phyloP scores from a whole-genome alignment of 257 asterid species.

The Nicotiana knightiana region DNA sequence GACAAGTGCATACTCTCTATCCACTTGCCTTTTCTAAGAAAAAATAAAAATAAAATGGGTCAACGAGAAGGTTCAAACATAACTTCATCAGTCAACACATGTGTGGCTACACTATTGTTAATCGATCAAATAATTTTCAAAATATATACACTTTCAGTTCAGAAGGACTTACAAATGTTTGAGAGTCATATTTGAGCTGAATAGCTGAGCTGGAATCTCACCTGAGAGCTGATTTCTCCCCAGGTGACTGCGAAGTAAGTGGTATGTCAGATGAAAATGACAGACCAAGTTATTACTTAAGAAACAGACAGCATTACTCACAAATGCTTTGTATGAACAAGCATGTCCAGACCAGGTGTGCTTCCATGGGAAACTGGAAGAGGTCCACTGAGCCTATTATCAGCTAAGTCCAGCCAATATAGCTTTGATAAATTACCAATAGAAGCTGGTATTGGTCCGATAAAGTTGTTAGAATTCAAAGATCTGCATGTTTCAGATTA shows the following conservation, averaged over 20 bases:
- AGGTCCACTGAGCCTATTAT: constrained; percentile 61
- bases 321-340: constrained; percentile 65
- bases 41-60: not conserved
- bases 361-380: constrained; percentile 69
- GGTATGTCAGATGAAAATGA: constrained; percentile 8
- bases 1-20: not conserved
- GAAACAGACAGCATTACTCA: constrained; percentile 20
- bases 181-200: constrained; percentile 52
- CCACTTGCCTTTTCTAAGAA: not conserved
- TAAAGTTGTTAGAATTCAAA: constrained; percentile 59
- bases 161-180: constrained; percentile 67
- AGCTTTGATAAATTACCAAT: constrained; percentile 55
- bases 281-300: not conserved
- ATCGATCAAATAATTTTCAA: not conserved
- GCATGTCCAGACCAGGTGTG: constrained; percentile 87
- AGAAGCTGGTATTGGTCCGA: constrained; percentile 71
- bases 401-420: constrained; percentile 82
- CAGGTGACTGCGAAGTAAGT: constrained; percentile 57
- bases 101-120: not conserved
- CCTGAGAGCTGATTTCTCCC: constrained; percentile 73
- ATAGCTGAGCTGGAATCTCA: constrained; percentile 62
- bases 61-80: not conserved
- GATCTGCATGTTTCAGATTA: constrained; percentile 41
- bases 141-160: not conserved
- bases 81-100: not conserved